Evolutionary conservation across 768 basidiomycete genomes (phyloP).

Genomic region (Russula olivacea): DNA sequence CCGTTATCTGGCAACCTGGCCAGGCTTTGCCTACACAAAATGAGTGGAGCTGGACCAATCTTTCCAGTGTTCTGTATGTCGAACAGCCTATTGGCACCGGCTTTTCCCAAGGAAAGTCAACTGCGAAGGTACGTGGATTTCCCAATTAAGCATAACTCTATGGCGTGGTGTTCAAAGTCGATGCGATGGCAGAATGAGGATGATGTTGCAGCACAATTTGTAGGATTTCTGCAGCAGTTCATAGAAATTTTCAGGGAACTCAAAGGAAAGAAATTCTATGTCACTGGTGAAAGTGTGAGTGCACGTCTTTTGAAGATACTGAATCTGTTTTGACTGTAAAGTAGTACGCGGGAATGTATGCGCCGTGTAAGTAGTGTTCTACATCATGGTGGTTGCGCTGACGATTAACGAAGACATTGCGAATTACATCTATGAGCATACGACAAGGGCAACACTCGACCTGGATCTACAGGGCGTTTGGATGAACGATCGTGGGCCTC

Average conservation of each 20-base stretch:
- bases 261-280: conserved; percentile 63
- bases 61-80: conserved; percentile 67
- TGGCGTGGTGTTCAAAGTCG: neutral
- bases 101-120: conserved; percentile 64
- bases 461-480: conserved; percentile 60
- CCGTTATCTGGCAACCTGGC: conserved; percentile 58
- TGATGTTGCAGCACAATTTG: conserved; percentile 50
- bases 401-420: conserved; percentile 53
- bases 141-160: neutral
- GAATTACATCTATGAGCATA: conserved; percentile 62
- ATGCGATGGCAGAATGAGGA: conserved; percentile 39
- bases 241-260: conserved; percentile 67
- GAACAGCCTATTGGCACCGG: conserved; percentile 81
- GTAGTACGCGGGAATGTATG: conserved; percentile 71
- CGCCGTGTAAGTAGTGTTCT: conserved; percentile 45
- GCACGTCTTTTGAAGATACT: neutral
- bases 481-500: conserved; percentile 59
- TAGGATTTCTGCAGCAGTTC: conserved; percentile 69
- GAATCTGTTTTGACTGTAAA: neutral
- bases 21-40: conserved; percentile 60
- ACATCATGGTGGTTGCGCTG: neutral
- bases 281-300: conserved; percentile 71
- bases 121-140: conserved; percentile 36
- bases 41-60: conserved; percentile 72
- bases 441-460: conserved; percentile 37